Percentiles rank a stretch among this genome's conserved stretches.
phyloP scores from a whole-genome alignment of 2,329 filamentous ascomycete genomes.

The Xylaria sp. region DNA sequence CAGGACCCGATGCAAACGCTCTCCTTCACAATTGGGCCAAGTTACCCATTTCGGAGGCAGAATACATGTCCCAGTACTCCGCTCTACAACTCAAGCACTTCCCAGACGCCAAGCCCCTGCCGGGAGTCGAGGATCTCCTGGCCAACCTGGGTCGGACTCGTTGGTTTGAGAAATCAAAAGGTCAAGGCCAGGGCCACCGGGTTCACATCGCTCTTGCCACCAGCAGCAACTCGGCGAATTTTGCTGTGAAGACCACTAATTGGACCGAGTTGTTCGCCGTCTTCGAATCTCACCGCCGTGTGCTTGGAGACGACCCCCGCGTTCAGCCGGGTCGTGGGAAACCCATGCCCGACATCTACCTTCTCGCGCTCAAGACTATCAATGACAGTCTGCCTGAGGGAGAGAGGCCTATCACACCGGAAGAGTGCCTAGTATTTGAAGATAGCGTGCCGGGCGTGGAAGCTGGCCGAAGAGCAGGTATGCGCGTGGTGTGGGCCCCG shows the following conservation, averaged over 20 bases:
- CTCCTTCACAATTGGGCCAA: constrained; percentile 82
- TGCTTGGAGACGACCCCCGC: constrained; percentile 86
- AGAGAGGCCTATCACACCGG: constrained; percentile 75
- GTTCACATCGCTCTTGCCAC: constrained; percentile 90
- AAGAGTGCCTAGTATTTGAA: constrained; percentile 96
- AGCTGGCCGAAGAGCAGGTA: constrained; percentile 87
- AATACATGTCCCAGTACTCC: constrained; percentile 71
- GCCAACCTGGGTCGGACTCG: constrained; percentile 64
- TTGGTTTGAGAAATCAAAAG: constrained; percentile 58
- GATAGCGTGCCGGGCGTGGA: constrained; percentile 95
- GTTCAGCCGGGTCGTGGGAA: constrained; percentile 87
- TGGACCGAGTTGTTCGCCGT: constrained; percentile 68
- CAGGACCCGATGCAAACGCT: constrained; percentile 63
- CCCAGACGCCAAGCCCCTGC: constrained; percentile 77
- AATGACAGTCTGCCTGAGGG: constrained; percentile 76
- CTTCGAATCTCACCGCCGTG: constrained; percentile 76
- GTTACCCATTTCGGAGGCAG: constrained; percentile 77
- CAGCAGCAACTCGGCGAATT: constrained; percentile 78
- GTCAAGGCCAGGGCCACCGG: constrained; percentile 51
- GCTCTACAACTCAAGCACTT: constrained; percentile 79
- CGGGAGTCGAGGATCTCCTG: constrained; percentile 79
- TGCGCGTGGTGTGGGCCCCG: constrained; percentile 94
- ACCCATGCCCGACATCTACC: constrained; percentile 93
- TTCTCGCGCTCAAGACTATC: constrained; percentile 84
- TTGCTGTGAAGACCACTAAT: constrained; percentile 77